A percentile compares a stretch with the other conserved stretches of the same genome.
phyloP scores from a whole-genome alignment of 805 yeast species.

The Jamesozyma jinghongensis region DNA sequence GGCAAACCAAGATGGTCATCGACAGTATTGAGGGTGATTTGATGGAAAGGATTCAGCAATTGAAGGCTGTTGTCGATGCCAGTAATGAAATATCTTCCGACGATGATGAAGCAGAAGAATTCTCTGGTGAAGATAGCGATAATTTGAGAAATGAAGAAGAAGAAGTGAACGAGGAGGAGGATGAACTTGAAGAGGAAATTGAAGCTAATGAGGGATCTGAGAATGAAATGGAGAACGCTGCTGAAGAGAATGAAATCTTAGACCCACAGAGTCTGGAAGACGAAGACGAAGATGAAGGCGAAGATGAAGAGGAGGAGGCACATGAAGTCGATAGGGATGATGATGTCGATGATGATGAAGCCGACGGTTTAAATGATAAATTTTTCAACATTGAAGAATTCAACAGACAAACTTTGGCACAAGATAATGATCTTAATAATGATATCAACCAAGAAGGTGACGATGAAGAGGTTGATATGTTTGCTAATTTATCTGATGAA shows the following conservation, averaged over 20 bases:
- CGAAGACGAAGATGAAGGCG: slow-evolving; percentile 24
- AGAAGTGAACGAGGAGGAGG: slow-evolving; percentile 8
- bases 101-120: slow-evolving; percentile 5
- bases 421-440: slow-evolving; percentile 43
- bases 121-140: slow-evolving; percentile 10
- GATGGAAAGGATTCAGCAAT: slow-evolving; percentile 45
- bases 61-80: slow-evolving; percentile 28
- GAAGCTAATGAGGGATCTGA: slow-evolving; percentile 22
- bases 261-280: slow-evolving; percentile 25
- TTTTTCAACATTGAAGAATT: slow-evolving; percentile 81
- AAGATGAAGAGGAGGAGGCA: slow-evolving; percentile 26
- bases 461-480: slow-evolving; percentile 44
- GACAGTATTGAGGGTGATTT: slow-evolving; percentile 67
- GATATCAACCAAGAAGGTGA: slow-evolving; percentile 33
- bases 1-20: slow-evolving; percentile 76
- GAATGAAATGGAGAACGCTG: slow-evolving; percentile 22
- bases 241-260: slow-evolving; percentile 7
- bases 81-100: slow-evolving; percentile 24
- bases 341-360: slow-evolving; percentile 31
- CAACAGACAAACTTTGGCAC: slow-evolving; percentile 61
- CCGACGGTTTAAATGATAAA: slow-evolving; percentile 67
- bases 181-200: slow-evolving; percentile 16
- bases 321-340: too few relatives aligned
- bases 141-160: slow-evolving; percentile 16
- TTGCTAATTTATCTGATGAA: slow-evolving; percentile 45